Base-by-base conservation (phyloP, 352 stramenopile species). In the Phytophthora melonis region DNA sequence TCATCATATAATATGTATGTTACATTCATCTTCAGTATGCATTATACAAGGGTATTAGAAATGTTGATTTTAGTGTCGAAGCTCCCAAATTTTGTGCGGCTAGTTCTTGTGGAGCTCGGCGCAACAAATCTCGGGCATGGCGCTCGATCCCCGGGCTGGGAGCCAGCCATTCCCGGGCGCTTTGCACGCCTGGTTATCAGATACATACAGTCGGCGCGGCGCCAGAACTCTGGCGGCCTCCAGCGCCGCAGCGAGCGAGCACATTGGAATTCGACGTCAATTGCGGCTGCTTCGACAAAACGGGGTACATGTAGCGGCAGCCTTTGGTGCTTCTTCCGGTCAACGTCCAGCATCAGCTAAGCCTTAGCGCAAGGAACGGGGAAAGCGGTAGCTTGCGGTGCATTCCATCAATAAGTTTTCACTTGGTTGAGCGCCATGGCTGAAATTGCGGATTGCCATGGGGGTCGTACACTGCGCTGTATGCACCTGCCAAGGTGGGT, bases 51-150 rank as follows among this genome's bases (percentile, higher is more conserved):
- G 41, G 6, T 49, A 49, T 49, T 10, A 10, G 41, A 0, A 49
- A 49, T 14, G 1, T 1, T 8, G 18, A 16, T 11, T 16, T 5
- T 4, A 10, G 5, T 45, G 55, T 66, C 55, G 55, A 60, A 60
- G 60, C 10, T n/a, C 57, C 23, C 19, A 8, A 10, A 63, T 50
- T 47, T 58, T 61, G 55, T 30, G 43, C 27, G 23, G n/a, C 59
- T 18, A 54, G 52, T 73, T 73, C 66, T 68, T 63, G 66, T 73
- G 66, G 53, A 30, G 36, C 34, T 30, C 43, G 16, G 43, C 34
- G 58, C 58, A 68, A 69, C 66, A 74, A 74, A 74, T 74, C 67
- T 13, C 32, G 41, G 36, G 45, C 56, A 66, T 36, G n/a, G 32
- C 19, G 36, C 47, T 69, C 11, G 41, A 70, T 65, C 53, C 54